Evolutionary conservation across 208 protist genomes (phyloP).

Genomic region (Leishmania guyanensis): DNA sequence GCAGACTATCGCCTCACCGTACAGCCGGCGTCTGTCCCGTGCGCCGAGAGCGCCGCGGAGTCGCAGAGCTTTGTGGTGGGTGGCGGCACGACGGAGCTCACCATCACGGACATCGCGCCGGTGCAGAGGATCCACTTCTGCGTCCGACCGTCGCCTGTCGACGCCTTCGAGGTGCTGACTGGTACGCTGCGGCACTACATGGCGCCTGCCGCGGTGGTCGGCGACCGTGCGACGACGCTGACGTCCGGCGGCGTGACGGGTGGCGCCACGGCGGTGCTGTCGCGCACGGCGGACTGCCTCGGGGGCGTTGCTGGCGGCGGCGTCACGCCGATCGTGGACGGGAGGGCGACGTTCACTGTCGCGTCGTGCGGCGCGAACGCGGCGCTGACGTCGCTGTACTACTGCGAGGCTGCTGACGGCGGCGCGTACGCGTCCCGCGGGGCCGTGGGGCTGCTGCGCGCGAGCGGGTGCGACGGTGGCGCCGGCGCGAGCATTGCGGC

Average conservation of each 20-base stretch:
- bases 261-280: constrained; percentile 38
- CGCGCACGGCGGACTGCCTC: constrained; percentile 34
- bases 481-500: constrained; percentile 37
- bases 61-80: constrained; percentile 38
- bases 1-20: constrained; percentile 13
- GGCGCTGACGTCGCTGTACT: constrained; percentile 38
- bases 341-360: constrained; percentile 39
- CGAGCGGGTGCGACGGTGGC: constrained; percentile 34
- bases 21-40: constrained; percentile 28
- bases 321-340: constrained; percentile 21
- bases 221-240: constrained; percentile 37
- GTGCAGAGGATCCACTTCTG: constrained; percentile 32
- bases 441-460: constrained; percentile 47
- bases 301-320: constrained; percentile 34
- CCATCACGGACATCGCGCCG: constrained; percentile 32
- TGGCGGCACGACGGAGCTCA: constrained; percentile 13
- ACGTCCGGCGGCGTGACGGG: constrained; percentile 24
- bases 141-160: constrained; percentile 17
- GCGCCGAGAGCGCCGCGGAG: constrained; percentile 22
- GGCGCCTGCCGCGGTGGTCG: constrained; percentile 53
- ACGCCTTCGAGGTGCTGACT: constrained; percentile 33
- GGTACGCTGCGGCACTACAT: constrained; percentile 54
- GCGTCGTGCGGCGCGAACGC: constrained; percentile 35
- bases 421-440: constrained; percentile 41
- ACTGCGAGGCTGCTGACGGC: constrained; percentile 61